Conservation (phyloP, 805 yeast species). For the Lachancea fermentati region DNA sequence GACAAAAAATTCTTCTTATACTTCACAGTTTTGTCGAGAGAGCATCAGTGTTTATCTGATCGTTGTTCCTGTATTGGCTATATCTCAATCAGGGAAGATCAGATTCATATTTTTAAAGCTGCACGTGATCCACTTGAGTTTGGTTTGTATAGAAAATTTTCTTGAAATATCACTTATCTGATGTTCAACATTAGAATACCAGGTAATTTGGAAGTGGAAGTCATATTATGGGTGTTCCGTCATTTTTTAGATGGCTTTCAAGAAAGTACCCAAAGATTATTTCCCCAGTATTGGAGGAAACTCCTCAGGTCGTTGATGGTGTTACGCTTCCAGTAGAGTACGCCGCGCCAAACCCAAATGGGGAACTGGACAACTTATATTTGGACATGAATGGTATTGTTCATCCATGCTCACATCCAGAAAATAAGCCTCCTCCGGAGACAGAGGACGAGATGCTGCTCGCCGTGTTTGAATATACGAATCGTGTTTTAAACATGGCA, state of each 20-base stretch:
- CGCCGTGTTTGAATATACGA: conserved; percentile 89
- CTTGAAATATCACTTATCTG: not conserved
- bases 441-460: conserved; percentile 96
- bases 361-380: conserved; percentile 89
- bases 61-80: too few species aligned
- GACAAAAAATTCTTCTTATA: too few species aligned
- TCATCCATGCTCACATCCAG: conserved; percentile 99
- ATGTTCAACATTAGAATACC: not conserved
- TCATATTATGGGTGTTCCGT: conserved; percentile 87
- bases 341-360: conserved; percentile 81
- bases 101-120: too few species aligned
- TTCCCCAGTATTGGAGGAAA: conserved; percentile 81
- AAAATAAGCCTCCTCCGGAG: conserved; percentile 90
- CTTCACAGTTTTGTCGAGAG: too few species aligned
- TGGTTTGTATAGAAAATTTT: not conserved
- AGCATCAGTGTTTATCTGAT: too few species aligned
- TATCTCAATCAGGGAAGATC: too few species aligned
- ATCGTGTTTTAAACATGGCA: conserved; percentile 87
- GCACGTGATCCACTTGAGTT: not conserved
- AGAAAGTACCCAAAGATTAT: conserved; percentile 90
- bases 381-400: conserved; percentile 99
- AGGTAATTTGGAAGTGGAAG: not conserved
- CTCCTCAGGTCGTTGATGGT: conserved; percentile 52
- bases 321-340: conserved; percentile 60
- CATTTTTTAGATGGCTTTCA: conserved; percentile 94